Evolutionary conservation across 179 eudicot genomes (phyloP).

Genomic region (Drosera spatulata): DNA sequence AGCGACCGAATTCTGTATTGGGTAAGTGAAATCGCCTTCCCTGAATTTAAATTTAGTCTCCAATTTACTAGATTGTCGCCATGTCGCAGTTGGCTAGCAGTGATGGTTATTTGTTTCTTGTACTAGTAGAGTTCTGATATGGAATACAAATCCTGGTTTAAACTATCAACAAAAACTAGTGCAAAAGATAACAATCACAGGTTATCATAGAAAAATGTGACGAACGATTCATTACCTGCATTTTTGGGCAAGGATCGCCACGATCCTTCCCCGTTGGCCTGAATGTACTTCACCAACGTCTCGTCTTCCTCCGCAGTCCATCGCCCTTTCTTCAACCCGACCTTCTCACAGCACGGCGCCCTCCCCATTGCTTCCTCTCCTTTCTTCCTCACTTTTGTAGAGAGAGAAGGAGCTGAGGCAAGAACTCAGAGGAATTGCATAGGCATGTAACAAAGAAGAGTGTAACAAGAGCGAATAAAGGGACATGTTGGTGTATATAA

Average conservation of each 20-base stretch:
- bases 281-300: slow-evolving; percentile 21
- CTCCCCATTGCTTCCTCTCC: slow-evolving; percentile 16
- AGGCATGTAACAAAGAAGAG: background rate
- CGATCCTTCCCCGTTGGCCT: slow-evolving; percentile 26
- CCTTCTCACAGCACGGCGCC: slow-evolving; percentile 38
- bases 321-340: slow-evolving; percentile 28
- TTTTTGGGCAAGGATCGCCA: slow-evolving; percentile 40
- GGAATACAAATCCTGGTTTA: background rate
- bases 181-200: background rate
- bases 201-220: background rate
- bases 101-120: background rate
- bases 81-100: background rate
- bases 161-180: background rate
- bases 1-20: too few species aligned
- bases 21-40: too few species aligned
- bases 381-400: background rate
- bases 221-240: slow-evolving; percentile 19
- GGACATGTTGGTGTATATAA: background rate
- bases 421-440: background rate
- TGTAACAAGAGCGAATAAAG: background rate
- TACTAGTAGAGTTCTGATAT: background rate
- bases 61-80: background rate
- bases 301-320: slow-evolving; percentile 35
- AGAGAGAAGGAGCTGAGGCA: background rate
- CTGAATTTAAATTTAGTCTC: too few species aligned